Conservation (phyloP, 208 protist species). For the Angomonas deanei region DNA sequence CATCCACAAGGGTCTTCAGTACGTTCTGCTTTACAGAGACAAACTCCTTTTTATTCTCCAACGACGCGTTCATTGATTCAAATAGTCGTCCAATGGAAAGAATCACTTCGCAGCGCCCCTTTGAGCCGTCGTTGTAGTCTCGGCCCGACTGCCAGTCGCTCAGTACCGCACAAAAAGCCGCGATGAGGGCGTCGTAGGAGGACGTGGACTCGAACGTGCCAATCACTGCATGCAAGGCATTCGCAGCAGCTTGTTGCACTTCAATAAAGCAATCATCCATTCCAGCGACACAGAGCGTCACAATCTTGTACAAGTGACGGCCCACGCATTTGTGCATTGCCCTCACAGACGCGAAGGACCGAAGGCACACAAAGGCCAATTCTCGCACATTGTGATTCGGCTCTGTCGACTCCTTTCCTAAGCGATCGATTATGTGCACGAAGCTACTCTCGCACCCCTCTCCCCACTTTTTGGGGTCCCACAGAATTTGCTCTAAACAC, state of each 20-base stretch:
- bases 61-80: slow-evolving; percentile 2
- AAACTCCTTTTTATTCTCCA: slow-evolving; percentile 13
- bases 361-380: slow-evolving; percentile 25
- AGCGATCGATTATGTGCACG: slow-evolving; percentile 21
- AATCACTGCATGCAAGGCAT: slow-evolving; percentile 14
- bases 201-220: slow-evolving; percentile 12
- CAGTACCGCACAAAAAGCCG: slow-evolving; percentile 34
- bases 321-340: slow-evolving; percentile 15
- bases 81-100: slow-evolving; percentile 36
- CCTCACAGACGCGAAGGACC: slow-evolving; percentile 13
- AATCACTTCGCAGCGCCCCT: slow-evolving; percentile 55
- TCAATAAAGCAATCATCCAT: slow-evolving; percentile 77
- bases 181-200: slow-evolving; percentile 31
- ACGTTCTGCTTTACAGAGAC: slow-evolving; percentile 6
- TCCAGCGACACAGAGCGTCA: slow-evolving; percentile 37
- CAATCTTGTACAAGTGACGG: slow-evolving; percentile 28
- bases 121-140: slow-evolving; percentile 19
- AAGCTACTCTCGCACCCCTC: slow-evolving; percentile 14
- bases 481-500: no score
- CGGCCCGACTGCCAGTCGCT: slow-evolving; percentile 40
- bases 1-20: slow-evolving; percentile 8
- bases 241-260: slow-evolving; percentile 48
- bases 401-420: slow-evolving; percentile 15
- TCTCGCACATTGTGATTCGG: slow-evolving; percentile 36
- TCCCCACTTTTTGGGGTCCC: not conserved